Conservation (phyloP, 768 basidiomycete species). For the Rhizopogon sp. region DNA sequence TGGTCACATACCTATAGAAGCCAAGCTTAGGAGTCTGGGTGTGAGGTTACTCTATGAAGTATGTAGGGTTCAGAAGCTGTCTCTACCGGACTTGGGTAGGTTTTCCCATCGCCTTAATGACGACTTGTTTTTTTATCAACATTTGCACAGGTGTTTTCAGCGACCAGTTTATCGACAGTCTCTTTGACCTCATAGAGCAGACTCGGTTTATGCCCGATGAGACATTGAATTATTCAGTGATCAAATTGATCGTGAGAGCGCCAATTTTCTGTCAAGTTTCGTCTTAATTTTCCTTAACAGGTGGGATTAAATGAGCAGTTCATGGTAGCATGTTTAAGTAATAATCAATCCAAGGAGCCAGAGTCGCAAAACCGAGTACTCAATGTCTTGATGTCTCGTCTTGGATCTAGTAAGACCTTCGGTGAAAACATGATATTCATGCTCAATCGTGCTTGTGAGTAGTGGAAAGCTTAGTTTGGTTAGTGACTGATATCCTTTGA, state of each 20-base stretch:
- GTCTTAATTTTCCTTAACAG: slow-evolving; percentile 33
- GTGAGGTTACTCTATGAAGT: slow-evolving; percentile 86
- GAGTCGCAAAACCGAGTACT: slow-evolving; percentile 74
- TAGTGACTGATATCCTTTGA: slow-evolving; percentile 4
- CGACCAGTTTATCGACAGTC: slow-evolving; percentile 78
- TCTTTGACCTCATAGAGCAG: slow-evolving; percentile 92
- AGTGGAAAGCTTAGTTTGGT: background rate
- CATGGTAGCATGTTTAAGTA: slow-evolving; percentile 79
- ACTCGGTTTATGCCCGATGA: slow-evolving; percentile 88
- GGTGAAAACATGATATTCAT: slow-evolving; percentile 99
- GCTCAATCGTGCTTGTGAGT: slow-evolving; percentile 89
- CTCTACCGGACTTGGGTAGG: slow-evolving; percentile 74
- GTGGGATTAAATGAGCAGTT: slow-evolving; percentile 96
- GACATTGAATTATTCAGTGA: slow-evolving; percentile 90
- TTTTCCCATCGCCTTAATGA: slow-evolving; percentile 6
- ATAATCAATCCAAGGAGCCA: slow-evolving; percentile 19
- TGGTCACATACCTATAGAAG: slow-evolving; percentile 70
- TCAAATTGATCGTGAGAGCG: slow-evolving; percentile 80
- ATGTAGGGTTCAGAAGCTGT: slow-evolving; percentile 84
- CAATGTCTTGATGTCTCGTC: slow-evolving; percentile 74
- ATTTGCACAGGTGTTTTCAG: slow-evolving; percentile 61
- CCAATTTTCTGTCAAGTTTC: background rate
- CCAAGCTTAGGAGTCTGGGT: slow-evolving; percentile 67
- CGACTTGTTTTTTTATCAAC: slow-evolving; percentile 7
- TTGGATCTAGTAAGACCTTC: slow-evolving; percentile 89